phyloP scores from a whole-genome alignment of 2,329 filamentous ascomycete genomes.

The Stenocarpella maydis region DNA sequence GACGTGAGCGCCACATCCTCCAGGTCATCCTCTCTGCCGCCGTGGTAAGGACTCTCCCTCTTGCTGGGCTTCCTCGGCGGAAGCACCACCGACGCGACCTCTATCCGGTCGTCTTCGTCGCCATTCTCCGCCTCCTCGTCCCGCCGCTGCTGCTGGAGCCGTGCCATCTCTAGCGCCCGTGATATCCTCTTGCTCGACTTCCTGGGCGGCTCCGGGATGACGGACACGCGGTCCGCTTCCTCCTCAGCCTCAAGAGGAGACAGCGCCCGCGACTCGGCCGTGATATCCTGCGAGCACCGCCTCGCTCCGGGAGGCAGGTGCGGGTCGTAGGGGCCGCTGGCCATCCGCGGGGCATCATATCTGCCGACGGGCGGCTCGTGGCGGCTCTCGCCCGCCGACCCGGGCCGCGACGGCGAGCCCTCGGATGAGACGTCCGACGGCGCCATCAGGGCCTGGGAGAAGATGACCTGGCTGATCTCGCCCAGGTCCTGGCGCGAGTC shows the following conservation, averaged over 20 bases:
- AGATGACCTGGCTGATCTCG: slow-evolving; percentile 28
- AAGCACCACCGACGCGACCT: slow-evolving; percentile 32
- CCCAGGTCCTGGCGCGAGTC: slow-evolving; percentile 12
- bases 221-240: slow-evolving; percentile 27
- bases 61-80: slow-evolving; percentile 34
- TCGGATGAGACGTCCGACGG: slow-evolving; percentile 33
- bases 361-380: background rate
- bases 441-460: slow-evolving; percentile 27
- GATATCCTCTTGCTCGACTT: slow-evolving; percentile 29
- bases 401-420: slow-evolving; percentile 21
- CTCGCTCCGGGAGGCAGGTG: background rate
- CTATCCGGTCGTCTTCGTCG: slow-evolving; percentile 27
- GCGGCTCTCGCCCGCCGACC: slow-evolving; percentile 14
- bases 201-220: slow-evolving; percentile 23
- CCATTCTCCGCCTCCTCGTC: background rate
- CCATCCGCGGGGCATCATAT: background rate
- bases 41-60: slow-evolving; percentile 8
- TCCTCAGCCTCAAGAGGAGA: slow-evolving; percentile 30
- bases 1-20: slow-evolving; percentile 29
- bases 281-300: slow-evolving; percentile 32
- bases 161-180: slow-evolving; percentile 15
- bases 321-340: background rate
- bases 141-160: slow-evolving; percentile 1
- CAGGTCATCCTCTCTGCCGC: slow-evolving; percentile 19
- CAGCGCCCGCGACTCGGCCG: slow-evolving; percentile 26